Percentiles rank a stretch among this genome's conserved stretches.
Evolutionary conservation across 2,329 filamentous ascomycete genomes (phyloP).

Genomic region (Penicillium capsulatum): DNA sequence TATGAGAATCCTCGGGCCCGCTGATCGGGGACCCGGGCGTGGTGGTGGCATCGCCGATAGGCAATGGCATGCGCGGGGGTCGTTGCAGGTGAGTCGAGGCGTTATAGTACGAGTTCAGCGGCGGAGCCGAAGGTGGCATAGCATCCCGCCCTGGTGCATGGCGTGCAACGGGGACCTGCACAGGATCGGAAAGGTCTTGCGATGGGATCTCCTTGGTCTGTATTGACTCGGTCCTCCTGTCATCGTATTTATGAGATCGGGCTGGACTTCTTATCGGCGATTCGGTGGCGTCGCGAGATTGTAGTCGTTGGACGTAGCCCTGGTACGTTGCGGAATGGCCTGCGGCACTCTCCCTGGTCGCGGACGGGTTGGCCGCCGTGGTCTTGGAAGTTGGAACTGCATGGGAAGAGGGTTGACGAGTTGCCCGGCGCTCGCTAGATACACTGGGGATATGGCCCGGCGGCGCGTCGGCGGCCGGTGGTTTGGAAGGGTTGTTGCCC

Average conservation of each 20-base stretch:
- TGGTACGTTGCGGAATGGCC: constrained; percentile 37
- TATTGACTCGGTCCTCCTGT: constrained; percentile 20
- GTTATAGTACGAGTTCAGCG: constrained; percentile 47
- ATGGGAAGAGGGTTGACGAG: constrained; percentile 41
- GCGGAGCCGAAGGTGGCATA: constrained; percentile 42
- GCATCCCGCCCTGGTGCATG: constrained; percentile 28
- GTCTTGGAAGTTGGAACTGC: constrained; percentile 38
- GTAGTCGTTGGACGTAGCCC: constrained; percentile 39
- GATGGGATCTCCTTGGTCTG: constrained; percentile 25
- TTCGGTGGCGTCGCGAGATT: constrained; percentile 37
- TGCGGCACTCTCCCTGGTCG: constrained; percentile 42
- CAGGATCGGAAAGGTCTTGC: constrained; percentile 36
- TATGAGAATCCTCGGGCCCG: constrained; percentile 58
- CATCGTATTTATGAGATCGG: constrained; percentile 22
- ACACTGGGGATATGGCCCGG: constrained; percentile 26
- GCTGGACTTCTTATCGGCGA: constrained; percentile 23
- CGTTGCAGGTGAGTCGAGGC: constrained; percentile 42
- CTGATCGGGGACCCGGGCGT: constrained; percentile 88
- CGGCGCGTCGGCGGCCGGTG: constrained; percentile 32
- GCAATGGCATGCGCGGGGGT: constrained; percentile 85
- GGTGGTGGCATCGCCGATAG: constrained; percentile 87
- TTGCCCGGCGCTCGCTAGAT: constrained; percentile 36
- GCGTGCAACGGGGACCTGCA: constrained; percentile 37
- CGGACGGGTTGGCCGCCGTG: constrained; percentile 42
- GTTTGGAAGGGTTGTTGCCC: constrained; percentile 49